Base-by-base conservation (phyloP, 192 early-diverging fungal genomes). In the Linnemannia zychae region DNA sequence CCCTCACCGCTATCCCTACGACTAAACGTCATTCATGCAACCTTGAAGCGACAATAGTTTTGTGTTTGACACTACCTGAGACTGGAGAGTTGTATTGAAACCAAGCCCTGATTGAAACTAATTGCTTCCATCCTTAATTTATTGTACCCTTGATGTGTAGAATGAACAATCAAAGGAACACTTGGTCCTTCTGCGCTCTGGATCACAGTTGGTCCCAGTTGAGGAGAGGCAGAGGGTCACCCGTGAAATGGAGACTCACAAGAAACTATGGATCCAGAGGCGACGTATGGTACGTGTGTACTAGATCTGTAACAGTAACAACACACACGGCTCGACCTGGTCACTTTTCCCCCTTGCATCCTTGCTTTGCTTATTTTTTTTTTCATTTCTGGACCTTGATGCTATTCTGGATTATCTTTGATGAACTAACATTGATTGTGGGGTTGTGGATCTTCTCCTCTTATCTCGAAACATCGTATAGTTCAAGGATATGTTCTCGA, bases 401-500 rank as follows among this genome's bases (percentile, higher is more conserved):
- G 13, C 12, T 24, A 69, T 52, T 37, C 31, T 67, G 46, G 46
- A 71, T 15, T 36, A 17, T 40, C 24, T 49, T 44, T 28, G 46
- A 18, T 48, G 40, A 71, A n/a, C 73, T 75, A 37, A 75, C 74
- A 12, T 63, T 31, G 57, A 57, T 5, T 63, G 24, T 33, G 57
- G 57, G 57, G 57, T 31, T 31, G 11, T 57, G 7, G 31, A 53
- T 44, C 18, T n/a, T 60, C 37, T 74, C 53, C 5, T 74, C 13
- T 9, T 28, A 15, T 74, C 34, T 22, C 72, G 33, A n/a, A 18
- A 15, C 52, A n/a, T 28, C 52, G 7, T 36, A 49, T 67, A 89
- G 87, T 86, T 89, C 68, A 83, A 90, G 63, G 89, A 87, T 60
- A 89, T 89, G 74, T 87, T 89, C 48, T 70, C 73, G 20, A 65